Evolutionary conservation across 2,329 filamentous ascomycete genomes (phyloP).

Genomic region (Aspergillus fumigatus): DNA sequence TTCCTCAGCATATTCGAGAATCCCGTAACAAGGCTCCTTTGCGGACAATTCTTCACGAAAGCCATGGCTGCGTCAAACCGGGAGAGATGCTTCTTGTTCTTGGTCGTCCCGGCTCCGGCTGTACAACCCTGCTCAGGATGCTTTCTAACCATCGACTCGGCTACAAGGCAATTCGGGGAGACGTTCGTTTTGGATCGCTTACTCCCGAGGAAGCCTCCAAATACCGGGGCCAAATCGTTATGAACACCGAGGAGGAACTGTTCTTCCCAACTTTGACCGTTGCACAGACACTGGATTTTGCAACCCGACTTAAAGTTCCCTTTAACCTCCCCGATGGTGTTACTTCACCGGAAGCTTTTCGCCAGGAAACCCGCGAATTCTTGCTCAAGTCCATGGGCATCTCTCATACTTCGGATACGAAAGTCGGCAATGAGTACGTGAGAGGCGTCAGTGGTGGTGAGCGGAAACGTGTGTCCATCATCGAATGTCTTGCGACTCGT

Average conservation of each 20-base stretch:
- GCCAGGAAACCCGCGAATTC: slow-evolving; percentile 48
- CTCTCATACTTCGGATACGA: slow-evolving; percentile 58
- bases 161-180: slow-evolving; percentile 54
- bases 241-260: slow-evolving; percentile 51
- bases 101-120: slow-evolving; percentile 64
- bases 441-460: slow-evolving; percentile 66
- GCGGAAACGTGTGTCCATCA: slow-evolving; percentile 64
- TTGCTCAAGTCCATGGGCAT: slow-evolving; percentile 56
- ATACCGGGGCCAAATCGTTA: slow-evolving; percentile 55
- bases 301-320: slow-evolving; percentile 55
- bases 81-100: slow-evolving; percentile 69
- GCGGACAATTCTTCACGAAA: slow-evolving; percentile 61
- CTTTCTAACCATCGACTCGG: slow-evolving; percentile 61
- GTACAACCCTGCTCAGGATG: slow-evolving; percentile 66
- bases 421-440: slow-evolving; percentile 63
- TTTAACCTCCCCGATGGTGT: slow-evolving; percentile 44
- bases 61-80: slow-evolving; percentile 65
- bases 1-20: slow-evolving; percentile 52
- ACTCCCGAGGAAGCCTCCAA: slow-evolving; percentile 38
- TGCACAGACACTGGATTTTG: slow-evolving; percentile 51
- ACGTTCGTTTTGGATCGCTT: slow-evolving; percentile 54
- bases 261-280: slow-evolving; percentile 51
- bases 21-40: slow-evolving; percentile 53
- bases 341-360: slow-evolving; percentile 43
- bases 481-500: slow-evolving; percentile 57